Percentiles rank a stretch among this genome's conserved stretches.
phyloP scores from a whole-genome alignment of 495 filamentous ascomycete species.

The Neurospora sp. region DNA sequence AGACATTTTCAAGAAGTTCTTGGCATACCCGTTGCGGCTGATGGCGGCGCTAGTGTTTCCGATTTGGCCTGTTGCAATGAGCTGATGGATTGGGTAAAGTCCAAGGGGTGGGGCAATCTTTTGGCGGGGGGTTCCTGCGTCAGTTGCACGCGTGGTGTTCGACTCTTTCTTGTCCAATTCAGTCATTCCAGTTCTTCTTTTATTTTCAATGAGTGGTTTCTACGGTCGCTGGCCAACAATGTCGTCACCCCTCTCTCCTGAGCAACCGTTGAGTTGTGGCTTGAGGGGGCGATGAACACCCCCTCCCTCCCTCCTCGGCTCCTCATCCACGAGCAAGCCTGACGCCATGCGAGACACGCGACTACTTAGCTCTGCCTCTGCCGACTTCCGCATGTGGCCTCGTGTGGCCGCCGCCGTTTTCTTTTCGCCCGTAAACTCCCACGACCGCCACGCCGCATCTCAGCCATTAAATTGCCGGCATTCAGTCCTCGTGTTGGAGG shows the following conservation, averaged over 20 bases:
- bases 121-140: neutral
- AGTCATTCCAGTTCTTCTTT: neutral
- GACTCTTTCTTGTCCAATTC: neutral
- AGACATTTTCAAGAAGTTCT: neutral
- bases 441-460: neutral
- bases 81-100: neutral
- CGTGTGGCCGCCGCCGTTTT: neutral
- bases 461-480: neutral
- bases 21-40: constrained; percentile 3
- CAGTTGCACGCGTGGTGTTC: neutral
- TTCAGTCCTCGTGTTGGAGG: neutral
- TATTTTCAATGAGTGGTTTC: neutral
- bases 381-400: neutral
- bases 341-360: neutral
- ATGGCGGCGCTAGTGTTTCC: constrained; percentile 22
- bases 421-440: neutral
- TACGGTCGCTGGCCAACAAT: neutral
- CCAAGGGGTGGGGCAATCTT: neutral
- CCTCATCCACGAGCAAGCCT: neutral
- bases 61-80: constrained; percentile 8
- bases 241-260: neutral
- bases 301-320: neutral
- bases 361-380: neutral
- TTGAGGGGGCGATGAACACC: neutral
- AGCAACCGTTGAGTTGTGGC: neutral